Conservation (phyloP, 1,284 basidiomycete genomes). For the Malassezia caprae region DNA sequence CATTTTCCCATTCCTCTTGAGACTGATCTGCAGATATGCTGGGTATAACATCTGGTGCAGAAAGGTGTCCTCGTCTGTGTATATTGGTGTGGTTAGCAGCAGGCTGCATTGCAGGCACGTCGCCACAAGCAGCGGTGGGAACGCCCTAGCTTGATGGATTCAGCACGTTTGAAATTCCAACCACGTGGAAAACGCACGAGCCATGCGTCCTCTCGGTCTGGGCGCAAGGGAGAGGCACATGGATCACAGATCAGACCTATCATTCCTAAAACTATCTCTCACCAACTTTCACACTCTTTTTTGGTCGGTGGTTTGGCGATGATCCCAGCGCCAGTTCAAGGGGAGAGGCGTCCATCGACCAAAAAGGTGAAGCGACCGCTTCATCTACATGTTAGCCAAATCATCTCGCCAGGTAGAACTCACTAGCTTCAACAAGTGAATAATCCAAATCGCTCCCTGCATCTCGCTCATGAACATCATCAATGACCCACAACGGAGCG, state of each 20-base stretch:
- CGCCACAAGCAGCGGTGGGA: not conserved
- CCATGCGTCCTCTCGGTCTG: not conserved
- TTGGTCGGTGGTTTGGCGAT: conserved; percentile 4
- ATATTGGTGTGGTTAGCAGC: not conserved
- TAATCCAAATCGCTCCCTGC: conserved; percentile 1
- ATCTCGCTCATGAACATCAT: conserved; percentile 10
- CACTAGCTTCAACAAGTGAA: conserved; percentile 12
- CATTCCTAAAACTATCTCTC: not conserved
- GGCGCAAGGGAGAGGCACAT: not conserved
- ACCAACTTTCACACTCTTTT: not conserved
- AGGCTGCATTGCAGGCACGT: not conserved
- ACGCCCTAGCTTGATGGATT: not conserved
- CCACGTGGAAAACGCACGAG: not conserved
- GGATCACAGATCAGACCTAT: not conserved
- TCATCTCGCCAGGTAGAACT: not conserved
- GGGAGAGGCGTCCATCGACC: not conserved
- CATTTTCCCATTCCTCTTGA: not conserved
- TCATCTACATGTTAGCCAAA: conserved; percentile 7
- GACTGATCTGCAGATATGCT: not conserved
- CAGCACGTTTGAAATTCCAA: not conserved
- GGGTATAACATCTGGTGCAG: not conserved
- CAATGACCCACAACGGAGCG: conserved; percentile 26
- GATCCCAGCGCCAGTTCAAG: not conserved
- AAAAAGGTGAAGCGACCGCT: not conserved
- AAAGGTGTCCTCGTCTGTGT: not conserved